A percentile compares a stretch with the other conserved stretches of the same genome.
These are phyloP conservation scores for Sugiyamaella boreocaroliniensis DNA, from an alignment of 805 yeast species.

Conservation along the genomic window DNA sequence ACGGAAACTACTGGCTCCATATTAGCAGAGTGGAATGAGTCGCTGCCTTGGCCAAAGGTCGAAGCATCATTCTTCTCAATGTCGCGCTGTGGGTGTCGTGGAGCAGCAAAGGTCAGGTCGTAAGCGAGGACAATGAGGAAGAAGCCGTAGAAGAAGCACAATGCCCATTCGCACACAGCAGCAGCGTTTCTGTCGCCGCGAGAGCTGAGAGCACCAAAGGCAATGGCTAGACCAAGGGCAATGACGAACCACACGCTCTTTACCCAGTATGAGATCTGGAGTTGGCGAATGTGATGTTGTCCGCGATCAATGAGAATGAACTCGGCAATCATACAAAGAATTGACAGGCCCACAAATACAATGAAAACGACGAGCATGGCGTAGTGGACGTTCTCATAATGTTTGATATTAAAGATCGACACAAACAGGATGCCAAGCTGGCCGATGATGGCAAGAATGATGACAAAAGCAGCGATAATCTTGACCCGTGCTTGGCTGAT, in stretches of 20 bases:
- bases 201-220: constrained; percentile 46
- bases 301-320: constrained; percentile 42
- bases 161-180: constrained; percentile 76
- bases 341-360: constrained; percentile 52
- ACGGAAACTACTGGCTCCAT: no score
- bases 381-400: constrained; percentile 46
- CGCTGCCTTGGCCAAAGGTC: no score
- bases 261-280: constrained; percentile 38
- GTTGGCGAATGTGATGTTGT: constrained; percentile 31
- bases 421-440: constrained; percentile 70
- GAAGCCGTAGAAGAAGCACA: constrained; percentile 79
- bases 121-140: constrained; percentile 55
- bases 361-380: constrained; percentile 71
- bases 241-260: constrained; percentile 60
- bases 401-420: constrained; percentile 61
- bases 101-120: constrained; percentile 63
- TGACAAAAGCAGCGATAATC: constrained; percentile 37
- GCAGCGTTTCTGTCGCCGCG: constrained; percentile 39
- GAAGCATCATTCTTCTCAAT: neutral
- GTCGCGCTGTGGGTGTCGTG: neutral
- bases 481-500: constrained; percentile 41
- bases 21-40: no score
- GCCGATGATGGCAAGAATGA: constrained; percentile 48
- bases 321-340: constrained; percentile 40
- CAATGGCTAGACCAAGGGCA: constrained; percentile 62